phyloP scores from a whole-genome alignment of 345 rosid species.

The Ricinus communis region DNA sequence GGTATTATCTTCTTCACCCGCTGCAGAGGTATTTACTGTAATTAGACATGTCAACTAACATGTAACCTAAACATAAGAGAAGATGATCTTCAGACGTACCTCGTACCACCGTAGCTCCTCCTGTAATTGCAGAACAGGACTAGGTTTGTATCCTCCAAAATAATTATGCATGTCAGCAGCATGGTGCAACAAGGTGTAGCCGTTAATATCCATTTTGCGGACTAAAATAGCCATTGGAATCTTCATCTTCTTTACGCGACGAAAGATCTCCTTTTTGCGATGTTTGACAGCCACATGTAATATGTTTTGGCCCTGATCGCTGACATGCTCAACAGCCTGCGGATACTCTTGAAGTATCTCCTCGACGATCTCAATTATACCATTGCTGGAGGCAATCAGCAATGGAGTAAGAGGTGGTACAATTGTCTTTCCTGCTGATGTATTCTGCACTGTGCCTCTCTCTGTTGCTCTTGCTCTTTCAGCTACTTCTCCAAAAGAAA shows the following conservation, averaged over 20 bases:
- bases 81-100: constrained; percentile 26
- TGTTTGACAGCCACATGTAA: constrained; percentile 25
- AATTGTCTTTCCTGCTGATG: neutral
- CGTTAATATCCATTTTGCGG: constrained; percentile 17
- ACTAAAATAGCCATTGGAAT: constrained; percentile 11
- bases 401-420: constrained; percentile 13
- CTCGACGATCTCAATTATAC: constrained; percentile 18
- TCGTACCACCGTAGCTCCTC: constrained; percentile 32
- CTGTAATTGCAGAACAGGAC: constrained; percentile 24
- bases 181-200: constrained; percentile 29
- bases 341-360: constrained; percentile 6
- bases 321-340: constrained; percentile 15
- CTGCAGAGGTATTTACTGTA: constrained; percentile 21
- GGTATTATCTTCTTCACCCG: constrained; percentile 5
- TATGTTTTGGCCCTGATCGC: constrained; percentile 23
- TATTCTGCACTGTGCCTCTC: too few species aligned
- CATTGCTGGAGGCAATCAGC: constrained; percentile 15
- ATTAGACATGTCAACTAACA: neutral
- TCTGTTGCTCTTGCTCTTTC: neutral
- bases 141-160: constrained; percentile 11
- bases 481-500: neutral
- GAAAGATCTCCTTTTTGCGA: constrained; percentile 23
- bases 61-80: neutral
- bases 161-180: constrained; percentile 6
- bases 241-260: constrained; percentile 4